Evolutionary conservation across 148 eudicot genomes (phyloP).

Genomic region (Rhododendron mucronatum): DNA sequence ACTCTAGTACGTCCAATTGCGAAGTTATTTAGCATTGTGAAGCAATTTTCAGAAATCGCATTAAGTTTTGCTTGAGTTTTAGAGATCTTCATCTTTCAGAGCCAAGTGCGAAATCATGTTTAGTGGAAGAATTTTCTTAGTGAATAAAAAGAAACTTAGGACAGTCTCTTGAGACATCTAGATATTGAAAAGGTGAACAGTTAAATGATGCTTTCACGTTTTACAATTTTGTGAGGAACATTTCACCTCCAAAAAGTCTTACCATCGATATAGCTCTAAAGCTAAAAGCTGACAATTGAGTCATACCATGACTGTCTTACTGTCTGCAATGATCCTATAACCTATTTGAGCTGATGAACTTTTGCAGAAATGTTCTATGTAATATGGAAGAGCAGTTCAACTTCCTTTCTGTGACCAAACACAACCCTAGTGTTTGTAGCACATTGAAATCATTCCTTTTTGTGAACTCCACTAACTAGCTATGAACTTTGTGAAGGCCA

Average conservation of each 20-base stretch:
- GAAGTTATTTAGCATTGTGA: background rate
- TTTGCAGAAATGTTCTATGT: background rate
- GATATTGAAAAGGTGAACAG: background rate
- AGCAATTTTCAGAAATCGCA: background rate
- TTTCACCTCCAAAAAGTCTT: background rate
- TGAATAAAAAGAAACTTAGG: background rate
- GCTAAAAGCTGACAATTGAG: background rate
- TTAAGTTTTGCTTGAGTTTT: background rate
- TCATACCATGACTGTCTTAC: background rate
- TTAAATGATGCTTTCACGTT: background rate
- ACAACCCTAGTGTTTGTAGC: background rate
- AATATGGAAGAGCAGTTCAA: background rate
- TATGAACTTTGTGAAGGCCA: slow-evolving; percentile 63
- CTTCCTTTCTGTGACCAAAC: background rate
- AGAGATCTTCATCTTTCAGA: background rate
- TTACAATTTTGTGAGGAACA: background rate
- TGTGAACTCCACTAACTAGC: slow-evolving; percentile 13
- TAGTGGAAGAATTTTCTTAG: background rate
- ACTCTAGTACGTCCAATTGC: background rate
- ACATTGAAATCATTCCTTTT: background rate
- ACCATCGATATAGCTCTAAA: background rate
- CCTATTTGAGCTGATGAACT: background rate
- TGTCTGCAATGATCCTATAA: background rate
- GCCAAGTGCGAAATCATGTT: background rate
- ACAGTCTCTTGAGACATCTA: background rate